These are phyloP conservation scores for Lachnellula occidentalis DNA, from an alignment of 2,329 filamentous ascomycete genomes.

Conservation along the genomic window DNA sequence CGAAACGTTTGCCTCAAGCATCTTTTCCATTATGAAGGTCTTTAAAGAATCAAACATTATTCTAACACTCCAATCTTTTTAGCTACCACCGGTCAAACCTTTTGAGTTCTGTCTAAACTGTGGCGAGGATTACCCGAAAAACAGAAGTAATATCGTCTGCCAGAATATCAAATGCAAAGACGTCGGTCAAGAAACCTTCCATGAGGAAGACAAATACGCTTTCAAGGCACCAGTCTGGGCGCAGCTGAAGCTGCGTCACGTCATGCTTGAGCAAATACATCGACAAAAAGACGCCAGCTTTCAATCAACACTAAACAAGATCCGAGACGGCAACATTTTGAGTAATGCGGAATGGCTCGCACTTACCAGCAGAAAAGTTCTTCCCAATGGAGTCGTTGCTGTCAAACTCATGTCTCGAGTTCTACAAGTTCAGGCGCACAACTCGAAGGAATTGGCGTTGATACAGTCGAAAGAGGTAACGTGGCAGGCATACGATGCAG, in stretches of 20 bases:
- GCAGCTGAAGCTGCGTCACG: conserved; percentile 16
- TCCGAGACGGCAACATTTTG: conserved; percentile 19
- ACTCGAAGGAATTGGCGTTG: conserved; percentile 7
- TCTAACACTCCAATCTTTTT: no score
- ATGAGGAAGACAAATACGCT: conserved; percentile 24
- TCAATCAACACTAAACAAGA: conserved; percentile 24
- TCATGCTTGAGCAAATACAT: conserved; percentile 27
- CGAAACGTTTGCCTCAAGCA: no score
- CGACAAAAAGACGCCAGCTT: conserved; percentile 25
- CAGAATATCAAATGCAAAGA: conserved; percentile 3
- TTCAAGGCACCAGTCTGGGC: conserved; percentile 26
- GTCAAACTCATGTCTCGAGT: conserved; percentile 21
- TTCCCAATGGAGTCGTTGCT: conserved; percentile 13
- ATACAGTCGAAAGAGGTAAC: conserved; percentile 5
- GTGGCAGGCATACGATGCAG: conserved; percentile 17
- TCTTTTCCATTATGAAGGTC: no score
- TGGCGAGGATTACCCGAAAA: conserved; percentile 6
- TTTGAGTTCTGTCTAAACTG: conserved; percentile 24
- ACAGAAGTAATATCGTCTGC: background rate
- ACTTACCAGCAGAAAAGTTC: conserved; percentile 12
- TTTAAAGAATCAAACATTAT: no score
- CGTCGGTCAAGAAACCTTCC: background rate
- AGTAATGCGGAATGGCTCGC: conserved; percentile 20
- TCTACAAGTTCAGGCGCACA: conserved; percentile 14
- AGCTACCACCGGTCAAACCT: conserved; percentile 28